Evolutionary conservation across 768 basidiomycete genomes (phyloP), one percentile per base, ranked within the genome.

Genomic region (Rhodotorula graminis): DNA sequence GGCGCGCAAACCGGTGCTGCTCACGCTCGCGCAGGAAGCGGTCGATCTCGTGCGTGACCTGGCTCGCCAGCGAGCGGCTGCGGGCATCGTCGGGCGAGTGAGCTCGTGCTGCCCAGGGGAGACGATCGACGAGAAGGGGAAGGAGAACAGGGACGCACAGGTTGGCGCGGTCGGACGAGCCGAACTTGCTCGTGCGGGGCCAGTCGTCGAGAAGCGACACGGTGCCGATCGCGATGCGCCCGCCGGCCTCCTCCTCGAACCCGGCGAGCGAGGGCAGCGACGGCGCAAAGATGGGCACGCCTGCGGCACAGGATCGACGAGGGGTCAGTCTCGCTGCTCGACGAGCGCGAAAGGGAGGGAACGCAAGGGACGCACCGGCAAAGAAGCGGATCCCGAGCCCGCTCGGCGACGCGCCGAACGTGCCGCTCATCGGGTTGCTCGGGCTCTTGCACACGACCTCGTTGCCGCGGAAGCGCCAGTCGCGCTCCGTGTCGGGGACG

Each of bases 381-480:
- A 68, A 74, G 60, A 74, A 74, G 1, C 66, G 50, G 27, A 68
- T 59, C 12, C 64, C 64, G 21, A 70, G 64, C 21, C 42, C 64
- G 19, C 56, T 56, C 12, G 37, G 37, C 37, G 37, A 5, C 5
- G 55, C 7, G 21, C 31, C 37, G 33, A 37, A 37, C 0, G 33
- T 2, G 19, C 6, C 56, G 31, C 56, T 14, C 33, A 37, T 27
- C 56, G 55, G 46, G 40, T 46, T 47, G 49, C 25, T 21, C 31
- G 64, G 31, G 4, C 50, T 47, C 25, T 50, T 57, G 29, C 55
- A 52, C 0, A 72, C 29, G 18, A 71, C 59, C 31, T 55, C 59
- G 40, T 74, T 68, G 9, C 66, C 63, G 21, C 67, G 21, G 62
- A 58, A 71, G 40, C 73, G 64, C 74, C 74, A 75, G 33, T 75